Percentiles rank a stretch among this genome's conserved stretches.
Conservation (phyloP, 441 rosid genomes). For the Dalechampia spathulata region DNA sequence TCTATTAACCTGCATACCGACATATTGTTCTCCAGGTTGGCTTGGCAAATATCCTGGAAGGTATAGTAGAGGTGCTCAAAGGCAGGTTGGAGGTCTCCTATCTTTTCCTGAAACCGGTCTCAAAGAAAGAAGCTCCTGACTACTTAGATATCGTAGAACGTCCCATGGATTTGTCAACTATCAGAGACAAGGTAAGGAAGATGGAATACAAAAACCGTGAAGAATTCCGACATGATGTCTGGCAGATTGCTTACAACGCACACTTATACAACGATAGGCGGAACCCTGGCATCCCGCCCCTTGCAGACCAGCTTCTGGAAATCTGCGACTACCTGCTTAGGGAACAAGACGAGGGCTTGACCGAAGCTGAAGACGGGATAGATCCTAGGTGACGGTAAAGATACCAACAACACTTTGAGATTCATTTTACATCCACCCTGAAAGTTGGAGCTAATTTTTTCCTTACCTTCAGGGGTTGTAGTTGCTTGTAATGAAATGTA, state of each 20-base stretch:
- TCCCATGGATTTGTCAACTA: conserved; percentile 94
- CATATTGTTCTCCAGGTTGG: conserved; percentile 60
- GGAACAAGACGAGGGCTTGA: conserved; percentile 32
- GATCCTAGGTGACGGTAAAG: conserved; percentile 4
- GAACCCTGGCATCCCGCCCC: conserved; percentile 91
- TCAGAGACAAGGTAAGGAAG: conserved; percentile 79
- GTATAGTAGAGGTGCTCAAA: conserved; percentile 65
- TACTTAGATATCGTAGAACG: conserved; percentile 47
- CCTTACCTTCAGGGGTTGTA: neutral
- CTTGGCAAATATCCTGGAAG: conserved; percentile 74
- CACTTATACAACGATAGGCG: conserved; percentile 76
- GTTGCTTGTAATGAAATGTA: neutral
- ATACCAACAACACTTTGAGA: neutral
- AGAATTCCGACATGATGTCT: conserved; percentile 83
- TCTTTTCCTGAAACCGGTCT: conserved; percentile 85
- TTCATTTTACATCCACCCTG: neutral
- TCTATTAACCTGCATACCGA: too few species aligned
- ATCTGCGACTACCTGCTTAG: conserved; percentile 73
- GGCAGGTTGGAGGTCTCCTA: conserved; percentile 56
- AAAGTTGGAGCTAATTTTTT: neutral
- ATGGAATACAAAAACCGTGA: conserved; percentile 71
- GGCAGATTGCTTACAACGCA: conserved; percentile 79
- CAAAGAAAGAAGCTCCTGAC: conserved; percentile 95
- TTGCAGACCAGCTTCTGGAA: conserved; percentile 95
- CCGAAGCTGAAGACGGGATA: conserved; percentile 77